phyloP scores from a whole-genome alignment of 2,329 filamentous ascomycete species.

The Xenosphaeropsis pyriputrescens region DNA sequence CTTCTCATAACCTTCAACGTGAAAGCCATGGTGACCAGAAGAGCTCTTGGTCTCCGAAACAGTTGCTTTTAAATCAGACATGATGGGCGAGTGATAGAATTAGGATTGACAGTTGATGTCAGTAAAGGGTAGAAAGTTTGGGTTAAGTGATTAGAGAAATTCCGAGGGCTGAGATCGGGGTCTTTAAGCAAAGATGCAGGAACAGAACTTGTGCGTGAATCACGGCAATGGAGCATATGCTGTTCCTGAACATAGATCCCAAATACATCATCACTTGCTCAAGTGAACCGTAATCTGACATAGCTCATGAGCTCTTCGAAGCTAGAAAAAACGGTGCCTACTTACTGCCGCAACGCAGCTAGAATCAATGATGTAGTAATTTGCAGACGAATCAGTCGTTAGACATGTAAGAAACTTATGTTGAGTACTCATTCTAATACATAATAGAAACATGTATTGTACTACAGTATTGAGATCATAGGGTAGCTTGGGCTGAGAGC shows the following conservation, averaged over 20 bases:
- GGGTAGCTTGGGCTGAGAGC: no score
- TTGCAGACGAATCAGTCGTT: no score
- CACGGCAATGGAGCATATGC: no score
- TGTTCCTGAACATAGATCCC: neutral
- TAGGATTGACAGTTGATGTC: neutral
- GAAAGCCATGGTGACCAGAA: conserved; percentile 34
- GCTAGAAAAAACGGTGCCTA: no score
- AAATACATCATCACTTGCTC: neutral
- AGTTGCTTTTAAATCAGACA: conserved; percentile 57
- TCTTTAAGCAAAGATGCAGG: neutral
- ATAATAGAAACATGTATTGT: no score
- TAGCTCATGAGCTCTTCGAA: no score
- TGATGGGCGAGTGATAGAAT: conserved; percentile 18
- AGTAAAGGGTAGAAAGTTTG: neutral
- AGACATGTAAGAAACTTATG: no score
- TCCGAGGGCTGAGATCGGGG: neutral
- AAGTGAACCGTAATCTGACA: neutral
- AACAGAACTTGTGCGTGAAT: no score
- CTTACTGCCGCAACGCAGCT: no score
- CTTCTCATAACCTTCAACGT: conserved; percentile 61
- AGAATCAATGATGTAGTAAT: no score
- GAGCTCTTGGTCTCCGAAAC: conserved; percentile 42
- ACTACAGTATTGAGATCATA: no score
- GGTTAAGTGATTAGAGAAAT: neutral
- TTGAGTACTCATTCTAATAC: no score